These are phyloP conservation scores for Taxillus chinensis DNA, from an alignment of 164 flowering plant genomes.

Conservation along the genomic window DNA sequence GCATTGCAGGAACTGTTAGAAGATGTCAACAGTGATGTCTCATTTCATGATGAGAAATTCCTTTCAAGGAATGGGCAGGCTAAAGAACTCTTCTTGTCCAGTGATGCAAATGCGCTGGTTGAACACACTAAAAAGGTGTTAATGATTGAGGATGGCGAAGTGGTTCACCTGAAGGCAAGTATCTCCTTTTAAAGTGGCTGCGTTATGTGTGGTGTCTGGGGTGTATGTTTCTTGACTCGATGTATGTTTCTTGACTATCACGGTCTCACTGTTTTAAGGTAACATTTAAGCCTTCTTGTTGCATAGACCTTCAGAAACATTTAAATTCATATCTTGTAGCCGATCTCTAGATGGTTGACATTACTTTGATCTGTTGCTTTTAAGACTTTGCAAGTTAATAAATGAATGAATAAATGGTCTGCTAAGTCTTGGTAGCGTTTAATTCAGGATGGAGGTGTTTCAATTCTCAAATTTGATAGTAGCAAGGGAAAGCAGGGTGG, in stretches of 20 bases:
- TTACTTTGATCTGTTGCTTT: neutral
- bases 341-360: too few species aligned
- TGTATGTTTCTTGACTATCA: too few species aligned
- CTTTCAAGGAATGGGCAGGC: slow-evolving; percentile 54
- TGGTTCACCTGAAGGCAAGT: slow-evolving; percentile 85
- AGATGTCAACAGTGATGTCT: slow-evolving; percentile 29
- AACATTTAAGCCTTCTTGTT: too few species aligned
- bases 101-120: slow-evolving; percentile 88
- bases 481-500: slow-evolving; percentile 42
- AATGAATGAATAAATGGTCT: neutral
- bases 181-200: neutral
- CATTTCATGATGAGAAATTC: slow-evolving; percentile 53
- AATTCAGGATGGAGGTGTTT: slow-evolving; percentile 78
- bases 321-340: too few species aligned
- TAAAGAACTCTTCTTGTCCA: slow-evolving; percentile 83
- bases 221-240: too few species aligned
- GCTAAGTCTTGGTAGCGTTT: slow-evolving; percentile 2
- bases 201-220: too few species aligned
- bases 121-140: slow-evolving; percentile 92
- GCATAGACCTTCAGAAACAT: too few species aligned
- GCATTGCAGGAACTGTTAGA: slow-evolving; percentile 49
- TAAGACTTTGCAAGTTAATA: neutral
- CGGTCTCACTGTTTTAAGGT: too few species aligned
- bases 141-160: slow-evolving; percentile 95
- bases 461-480: slow-evolving; percentile 69